Conservation (phyloP, 2,329 filamentous ascomycete species). For the Westerdykella ornata region DNA sequence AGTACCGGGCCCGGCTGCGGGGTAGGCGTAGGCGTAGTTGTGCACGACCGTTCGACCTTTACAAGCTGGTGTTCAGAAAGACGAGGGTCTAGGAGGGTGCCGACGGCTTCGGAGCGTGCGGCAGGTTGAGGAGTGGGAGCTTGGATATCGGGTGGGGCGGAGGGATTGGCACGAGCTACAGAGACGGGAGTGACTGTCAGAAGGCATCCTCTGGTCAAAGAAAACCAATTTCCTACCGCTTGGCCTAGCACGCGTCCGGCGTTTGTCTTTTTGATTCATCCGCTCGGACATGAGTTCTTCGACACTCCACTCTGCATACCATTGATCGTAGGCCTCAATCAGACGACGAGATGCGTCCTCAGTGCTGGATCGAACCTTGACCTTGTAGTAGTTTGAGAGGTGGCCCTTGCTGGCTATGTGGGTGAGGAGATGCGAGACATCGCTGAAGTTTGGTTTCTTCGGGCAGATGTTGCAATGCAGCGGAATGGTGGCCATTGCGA, state of each 20-base stretch:
- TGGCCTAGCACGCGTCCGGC: slow-evolving; percentile 43
- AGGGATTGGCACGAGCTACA: slow-evolving; percentile 19
- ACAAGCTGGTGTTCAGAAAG: slow-evolving; percentile 32
- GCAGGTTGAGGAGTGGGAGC: slow-evolving; percentile 20
- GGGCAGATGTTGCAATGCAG: slow-evolving; percentile 80
- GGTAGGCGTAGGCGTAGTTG: slow-evolving; percentile 21
- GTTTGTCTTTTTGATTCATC: slow-evolving; percentile 68
- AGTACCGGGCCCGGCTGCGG: slow-evolving; percentile 24
- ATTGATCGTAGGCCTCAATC: slow-evolving; percentile 65
- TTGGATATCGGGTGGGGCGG: slow-evolving; percentile 18
- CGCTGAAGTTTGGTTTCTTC: slow-evolving; percentile 73
- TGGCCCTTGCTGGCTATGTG: slow-evolving; percentile 93
- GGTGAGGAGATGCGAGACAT: slow-evolving; percentile 85
- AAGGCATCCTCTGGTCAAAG: neutral
- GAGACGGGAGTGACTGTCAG: slow-evolving; percentile 15
- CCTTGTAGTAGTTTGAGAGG: slow-evolving; percentile 73
- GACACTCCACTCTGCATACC: slow-evolving; percentile 69
- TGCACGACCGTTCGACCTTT: slow-evolving; percentile 28
- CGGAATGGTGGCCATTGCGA: slow-evolving; percentile 49
- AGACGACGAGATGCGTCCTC: slow-evolving; percentile 58
- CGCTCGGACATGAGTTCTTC: slow-evolving; percentile 69
- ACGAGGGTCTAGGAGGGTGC: slow-evolving; percentile 32
- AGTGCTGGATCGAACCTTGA: slow-evolving; percentile 63
- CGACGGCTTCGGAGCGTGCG: slow-evolving; percentile 16
- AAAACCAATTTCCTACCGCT: slow-evolving; percentile 20